Evolutionary conservation across 139 green algal species (phyloP).

Genomic region (Microglena sp.): DNA sequence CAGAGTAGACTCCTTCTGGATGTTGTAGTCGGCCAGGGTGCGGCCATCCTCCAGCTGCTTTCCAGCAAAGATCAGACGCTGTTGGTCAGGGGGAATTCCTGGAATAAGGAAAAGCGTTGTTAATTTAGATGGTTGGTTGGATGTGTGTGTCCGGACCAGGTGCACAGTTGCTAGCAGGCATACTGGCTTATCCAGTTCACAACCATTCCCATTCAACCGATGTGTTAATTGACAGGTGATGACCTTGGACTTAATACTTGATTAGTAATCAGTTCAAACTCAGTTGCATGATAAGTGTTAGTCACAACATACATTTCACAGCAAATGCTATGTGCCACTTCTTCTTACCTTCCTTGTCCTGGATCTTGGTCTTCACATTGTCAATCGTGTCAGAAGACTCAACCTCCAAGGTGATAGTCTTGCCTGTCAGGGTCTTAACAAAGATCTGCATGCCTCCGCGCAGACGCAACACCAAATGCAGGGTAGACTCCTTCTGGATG

Average conservation of each 20-base stretch:
- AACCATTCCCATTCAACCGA: too few relatives aligned
- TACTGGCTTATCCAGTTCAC: too few relatives aligned
- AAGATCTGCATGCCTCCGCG: too few relatives aligned
- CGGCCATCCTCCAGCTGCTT: constrained; percentile 95
- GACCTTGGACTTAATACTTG: neutral
- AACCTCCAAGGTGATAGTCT: constrained; percentile 49
- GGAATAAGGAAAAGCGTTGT: too few relatives aligned
- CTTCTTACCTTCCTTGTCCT: constrained; percentile 81
- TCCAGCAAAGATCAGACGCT: constrained; percentile 93
- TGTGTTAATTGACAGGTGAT: too few relatives aligned
- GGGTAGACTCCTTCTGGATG: constrained; percentile 99
- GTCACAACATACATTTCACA: neutral
- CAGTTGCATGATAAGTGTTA: neutral
- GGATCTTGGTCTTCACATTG: too few relatives aligned
- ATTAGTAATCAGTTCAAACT: neutral
- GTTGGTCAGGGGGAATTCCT: constrained; percentile 90
- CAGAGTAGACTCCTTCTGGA: too few relatives aligned
- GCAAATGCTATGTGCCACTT: neutral
- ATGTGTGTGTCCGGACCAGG: too few relatives aligned
- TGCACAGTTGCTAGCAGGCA: neutral
- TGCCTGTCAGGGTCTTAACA: constrained; percentile 14
- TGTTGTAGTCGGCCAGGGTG: constrained; percentile 96
- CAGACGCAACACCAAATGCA: too few relatives aligned
- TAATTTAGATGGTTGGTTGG: too few relatives aligned
- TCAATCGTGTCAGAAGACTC: constrained; percentile 74